These are phyloP conservation scores for Steccherinum ochraceum DNA, from an alignment of 768 basidiomycete species.

Conservation along the genomic window DNA sequence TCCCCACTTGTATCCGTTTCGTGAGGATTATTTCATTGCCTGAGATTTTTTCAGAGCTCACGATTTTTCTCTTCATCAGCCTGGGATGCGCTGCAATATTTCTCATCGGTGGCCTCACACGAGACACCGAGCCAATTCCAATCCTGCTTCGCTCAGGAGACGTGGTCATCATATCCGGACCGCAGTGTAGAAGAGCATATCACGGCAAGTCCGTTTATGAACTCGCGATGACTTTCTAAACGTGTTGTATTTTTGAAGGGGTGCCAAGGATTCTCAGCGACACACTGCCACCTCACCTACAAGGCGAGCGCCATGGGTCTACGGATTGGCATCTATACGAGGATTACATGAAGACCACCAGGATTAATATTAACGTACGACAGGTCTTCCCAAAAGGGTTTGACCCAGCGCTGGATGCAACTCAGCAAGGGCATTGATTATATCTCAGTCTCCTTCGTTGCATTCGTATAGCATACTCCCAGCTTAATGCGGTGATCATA, in stretches of 20 bases:
- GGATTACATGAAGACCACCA: conserved; percentile 56
- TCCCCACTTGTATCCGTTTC: conserved; percentile 92
- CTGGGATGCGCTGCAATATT: conserved; percentile 88
- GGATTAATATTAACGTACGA: conserved; percentile 90
- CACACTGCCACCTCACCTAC: conserved; percentile 64
- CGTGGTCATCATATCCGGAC: conserved; percentile 89
- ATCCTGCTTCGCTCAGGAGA: conserved; percentile 91
- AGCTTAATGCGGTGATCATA: too few species aligned
- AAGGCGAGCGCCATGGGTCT: conserved; percentile 6
- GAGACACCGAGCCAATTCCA: conserved; percentile 70
- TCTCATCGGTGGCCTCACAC: conserved; percentile 78
- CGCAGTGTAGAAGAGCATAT: conserved; percentile 77
- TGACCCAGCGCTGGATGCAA: conserved; percentile 18
- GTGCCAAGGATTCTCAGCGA: conserved; percentile 84
- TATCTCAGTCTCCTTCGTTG: neutral
- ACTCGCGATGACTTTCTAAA: neutral
- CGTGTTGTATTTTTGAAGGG: conserved; percentile 36
- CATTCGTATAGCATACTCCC: neutral
- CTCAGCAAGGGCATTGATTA: neutral
- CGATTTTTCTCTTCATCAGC: conserved; percentile 30
- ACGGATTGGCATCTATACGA: conserved; percentile 56
- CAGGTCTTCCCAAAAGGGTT: conserved; percentile 82
- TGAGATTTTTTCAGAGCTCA: neutral
- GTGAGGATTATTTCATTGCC: conserved; percentile 36
- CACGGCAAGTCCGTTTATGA: conserved; percentile 73